A percentile compares a stretch with the other conserved stretches of the same genome.
Conservation (phyloP, 768 basidiomycete genomes). For the Sarcomyxa edulis region DNA sequence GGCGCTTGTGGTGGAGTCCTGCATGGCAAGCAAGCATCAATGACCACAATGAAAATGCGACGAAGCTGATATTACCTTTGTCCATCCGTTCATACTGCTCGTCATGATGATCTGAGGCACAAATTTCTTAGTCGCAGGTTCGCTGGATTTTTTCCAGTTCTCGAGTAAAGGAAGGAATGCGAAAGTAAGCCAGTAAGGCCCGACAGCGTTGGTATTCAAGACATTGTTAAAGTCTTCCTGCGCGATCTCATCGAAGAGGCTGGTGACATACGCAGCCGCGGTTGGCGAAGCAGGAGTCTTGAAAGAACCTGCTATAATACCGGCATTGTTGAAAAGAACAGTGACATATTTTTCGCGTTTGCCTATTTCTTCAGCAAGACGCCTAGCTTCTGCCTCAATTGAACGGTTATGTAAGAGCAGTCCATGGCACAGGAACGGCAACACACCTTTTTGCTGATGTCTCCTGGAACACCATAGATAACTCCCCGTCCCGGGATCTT, state of each 20-base stretch:
- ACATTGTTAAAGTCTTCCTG: slow-evolving; percentile 31
- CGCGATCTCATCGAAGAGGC: slow-evolving; percentile 32
- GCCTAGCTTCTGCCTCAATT: slow-evolving; percentile 39
- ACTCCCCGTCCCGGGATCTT: slow-evolving; percentile 22
- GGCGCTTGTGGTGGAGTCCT: slow-evolving; percentile 38
- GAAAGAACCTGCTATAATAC: slow-evolving; percentile 25
- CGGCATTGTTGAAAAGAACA: slow-evolving; percentile 46
- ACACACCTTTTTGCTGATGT: slow-evolving; percentile 33
- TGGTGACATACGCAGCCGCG: slow-evolving; percentile 31
- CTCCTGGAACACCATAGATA: slow-evolving; percentile 35
- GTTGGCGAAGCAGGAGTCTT: slow-evolving; percentile 19
- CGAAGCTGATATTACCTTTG: slow-evolving; percentile 25
- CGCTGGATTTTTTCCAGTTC: slow-evolving; percentile 32
- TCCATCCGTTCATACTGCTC: slow-evolving; percentile 48
- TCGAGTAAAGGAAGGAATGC: slow-evolving; percentile 50
- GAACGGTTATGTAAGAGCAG: too few relatives aligned
- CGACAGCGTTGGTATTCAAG: slow-evolving; percentile 34
- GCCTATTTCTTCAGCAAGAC: slow-evolving; percentile 33
- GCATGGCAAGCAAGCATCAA: not conserved
- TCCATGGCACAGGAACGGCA: too few relatives aligned
- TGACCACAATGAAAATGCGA: not conserved
- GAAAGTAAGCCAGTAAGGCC: slow-evolving; percentile 50
- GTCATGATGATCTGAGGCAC: slow-evolving; percentile 46
- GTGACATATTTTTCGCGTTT: slow-evolving; percentile 34
- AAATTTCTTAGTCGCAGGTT: slow-evolving; percentile 26